phyloP scores from a whole-genome alignment of 2,329 filamentous ascomycete genomes.

The Dendryphion nanum region DNA sequence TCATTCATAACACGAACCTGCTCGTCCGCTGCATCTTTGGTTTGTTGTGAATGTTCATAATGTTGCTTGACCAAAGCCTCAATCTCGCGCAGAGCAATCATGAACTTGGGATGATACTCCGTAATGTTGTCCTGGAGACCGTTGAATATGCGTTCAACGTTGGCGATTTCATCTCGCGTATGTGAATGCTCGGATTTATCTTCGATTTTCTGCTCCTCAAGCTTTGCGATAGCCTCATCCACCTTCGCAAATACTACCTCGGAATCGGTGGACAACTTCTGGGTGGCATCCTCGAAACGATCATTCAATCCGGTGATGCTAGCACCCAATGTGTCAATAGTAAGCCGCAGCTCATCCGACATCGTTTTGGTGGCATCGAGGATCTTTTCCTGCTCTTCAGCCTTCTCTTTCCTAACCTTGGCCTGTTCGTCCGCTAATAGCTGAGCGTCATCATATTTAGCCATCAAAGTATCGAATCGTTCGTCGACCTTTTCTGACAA shows the following conservation, averaged over 20 bases:
- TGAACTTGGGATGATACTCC: slow-evolving; percentile 84
- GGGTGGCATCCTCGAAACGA: slow-evolving; percentile 76
- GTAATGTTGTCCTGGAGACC: slow-evolving; percentile 74
- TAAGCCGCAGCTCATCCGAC: slow-evolving; percentile 80
- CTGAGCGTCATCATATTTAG: slow-evolving; percentile 87
- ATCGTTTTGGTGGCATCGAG: slow-evolving; percentile 73
- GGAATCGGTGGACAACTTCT: slow-evolving; percentile 84
- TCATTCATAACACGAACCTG: slow-evolving; percentile 43
- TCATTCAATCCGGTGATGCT: slow-evolving; percentile 48
- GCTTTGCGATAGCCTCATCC: slow-evolving; percentile 71
- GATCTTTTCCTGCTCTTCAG: slow-evolving; percentile 70
- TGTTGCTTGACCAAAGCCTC: slow-evolving; percentile 79
- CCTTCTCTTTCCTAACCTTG: slow-evolving; percentile 70
- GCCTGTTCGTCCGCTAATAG: slow-evolving; percentile 70
- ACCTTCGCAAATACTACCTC: slow-evolving; percentile 82
- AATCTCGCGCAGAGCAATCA: slow-evolving; percentile 84
- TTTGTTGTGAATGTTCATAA: slow-evolving; percentile 78
- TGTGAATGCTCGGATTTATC: slow-evolving; percentile 77
- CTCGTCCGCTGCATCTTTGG: slow-evolving; percentile 45
- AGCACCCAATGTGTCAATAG: slow-evolving; percentile 80
- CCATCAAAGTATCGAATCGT: slow-evolving; percentile 76
- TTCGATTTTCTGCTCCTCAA: slow-evolving; percentile 73
- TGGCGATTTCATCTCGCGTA: slow-evolving; percentile 77
- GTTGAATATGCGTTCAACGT: slow-evolving; percentile 70
- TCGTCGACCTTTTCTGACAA: slow-evolving; percentile 65